A percentile compares a stretch with the other conserved stretches of the same genome.
Conservation (phyloP, 2,329 filamentous ascomycete species). For the Fusarium multiceps region DNA sequence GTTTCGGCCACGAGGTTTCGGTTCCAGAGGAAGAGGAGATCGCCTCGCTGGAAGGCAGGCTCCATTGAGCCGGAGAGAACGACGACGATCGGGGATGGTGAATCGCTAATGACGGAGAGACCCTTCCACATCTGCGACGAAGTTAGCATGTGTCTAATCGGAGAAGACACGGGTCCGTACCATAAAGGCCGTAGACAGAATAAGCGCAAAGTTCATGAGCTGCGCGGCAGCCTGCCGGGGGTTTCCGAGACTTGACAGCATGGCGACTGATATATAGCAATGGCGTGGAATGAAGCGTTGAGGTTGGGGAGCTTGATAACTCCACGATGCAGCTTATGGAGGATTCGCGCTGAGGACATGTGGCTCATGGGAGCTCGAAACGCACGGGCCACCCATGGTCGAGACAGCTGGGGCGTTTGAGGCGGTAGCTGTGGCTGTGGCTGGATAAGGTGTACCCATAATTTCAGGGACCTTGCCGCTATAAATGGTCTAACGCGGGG, state of each 20-base stretch:
- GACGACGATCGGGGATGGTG: constrained; percentile 81
- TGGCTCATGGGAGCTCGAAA: constrained; percentile 35
- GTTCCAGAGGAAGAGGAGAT: constrained; percentile 83
- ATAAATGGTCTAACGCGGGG: constrained; percentile 34
- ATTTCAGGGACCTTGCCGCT: constrained; percentile 30
- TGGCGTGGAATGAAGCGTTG: not conserved
- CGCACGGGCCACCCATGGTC: constrained; percentile 22
- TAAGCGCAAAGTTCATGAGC: constrained; percentile 89
- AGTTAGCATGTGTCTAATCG: constrained; percentile 1
- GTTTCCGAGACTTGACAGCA: constrained; percentile 77
- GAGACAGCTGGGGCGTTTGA: constrained; percentile 29
- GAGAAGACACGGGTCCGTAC: constrained; percentile 49
- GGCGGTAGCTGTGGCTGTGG: constrained; percentile 29
- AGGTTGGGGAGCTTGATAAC: constrained; percentile 28
- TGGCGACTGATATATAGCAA: constrained; percentile 49
- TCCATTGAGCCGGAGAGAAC: constrained; percentile 89
- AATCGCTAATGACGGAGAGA: constrained; percentile 81
- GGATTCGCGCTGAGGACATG: constrained; percentile 32
- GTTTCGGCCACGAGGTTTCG: constrained; percentile 68
- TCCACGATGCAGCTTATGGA: constrained; percentile 37
- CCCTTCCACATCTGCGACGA: constrained; percentile 80
- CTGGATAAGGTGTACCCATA: constrained; percentile 6
- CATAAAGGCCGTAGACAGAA: constrained; percentile 94
- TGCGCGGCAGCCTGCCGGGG: constrained; percentile 84
- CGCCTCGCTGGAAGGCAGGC: constrained; percentile 82